A percentile compares a stretch with the other conserved stretches of the same genome.
Evolutionary conservation across 805 yeast genomes (phyloP).

Genomic region (Candida berthetii): DNA sequence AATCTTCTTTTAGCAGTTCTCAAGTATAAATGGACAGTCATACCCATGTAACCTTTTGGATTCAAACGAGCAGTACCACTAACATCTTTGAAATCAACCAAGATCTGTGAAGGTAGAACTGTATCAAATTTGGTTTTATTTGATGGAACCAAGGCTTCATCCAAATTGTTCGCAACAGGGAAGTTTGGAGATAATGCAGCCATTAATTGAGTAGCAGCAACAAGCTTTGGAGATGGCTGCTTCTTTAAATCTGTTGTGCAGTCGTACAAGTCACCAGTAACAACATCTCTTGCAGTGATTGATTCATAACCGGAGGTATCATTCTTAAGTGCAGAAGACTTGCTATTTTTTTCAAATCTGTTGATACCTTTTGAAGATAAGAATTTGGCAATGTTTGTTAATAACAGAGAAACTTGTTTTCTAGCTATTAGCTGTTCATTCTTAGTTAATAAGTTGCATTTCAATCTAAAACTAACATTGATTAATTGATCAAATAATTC

Average conservation of each 20-base stretch:
- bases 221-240: constrained; percentile 44
- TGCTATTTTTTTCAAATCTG: constrained; percentile 17
- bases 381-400: constrained; percentile 56
- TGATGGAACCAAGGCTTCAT: constrained; percentile 35
- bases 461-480: constrained; percentile 48
- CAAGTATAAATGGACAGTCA: constrained; percentile 68
- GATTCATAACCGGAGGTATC: constrained; percentile 66
- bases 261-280: constrained; percentile 50
- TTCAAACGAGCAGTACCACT: constrained; percentile 51
- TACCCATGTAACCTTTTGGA: constrained; percentile 64
- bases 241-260: constrained; percentile 17
- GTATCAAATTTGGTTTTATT: constrained; percentile 40
- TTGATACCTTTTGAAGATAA: constrained; percentile 39
- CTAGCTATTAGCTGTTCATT: constrained; percentile 42
- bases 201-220: constrained; percentile 64
- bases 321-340: constrained; percentile 22
- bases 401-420: constrained; percentile 43
- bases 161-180: constrained; percentile 39
- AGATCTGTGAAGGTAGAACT: constrained; percentile 49
- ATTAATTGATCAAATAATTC: constrained; percentile 50
- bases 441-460: constrained; percentile 44
- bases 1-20: constrained; percentile 57
- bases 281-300: constrained; percentile 55
- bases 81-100: constrained; percentile 74
- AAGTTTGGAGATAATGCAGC: constrained; percentile 70